Evolutionary conservation across 176 grass and related monocot species (phyloP).

Genomic region (Eleusine indica): DNA sequence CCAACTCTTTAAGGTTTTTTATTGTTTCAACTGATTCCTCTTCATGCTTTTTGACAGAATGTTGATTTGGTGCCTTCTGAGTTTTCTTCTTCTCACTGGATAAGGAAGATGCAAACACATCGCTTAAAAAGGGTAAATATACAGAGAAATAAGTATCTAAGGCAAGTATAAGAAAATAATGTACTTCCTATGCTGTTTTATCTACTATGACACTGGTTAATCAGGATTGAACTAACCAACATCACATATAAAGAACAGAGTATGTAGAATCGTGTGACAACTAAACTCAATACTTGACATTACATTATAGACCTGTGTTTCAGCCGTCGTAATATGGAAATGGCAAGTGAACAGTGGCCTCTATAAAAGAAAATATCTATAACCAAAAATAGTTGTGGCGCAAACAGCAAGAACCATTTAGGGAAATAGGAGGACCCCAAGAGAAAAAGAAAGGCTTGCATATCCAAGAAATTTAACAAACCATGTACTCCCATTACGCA

Average conservation of each 20-base stretch:
- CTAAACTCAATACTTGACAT: not conserved
- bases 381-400: not conserved
- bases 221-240: not conserved
- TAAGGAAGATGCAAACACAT: conserved; percentile 16
- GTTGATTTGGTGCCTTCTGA: conserved; percentile 44
- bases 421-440: not conserved
- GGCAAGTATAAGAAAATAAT: conserved; percentile 2
- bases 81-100: conserved; percentile 55
- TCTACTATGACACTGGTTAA: not conserved
- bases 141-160: conserved; percentile 5
- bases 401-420: not conserved
- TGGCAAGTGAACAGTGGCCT: not conserved
- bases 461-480: not conserved
- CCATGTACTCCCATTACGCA: not conserved
- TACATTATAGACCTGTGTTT: not conserved
- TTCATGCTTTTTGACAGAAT: conserved; percentile 42
- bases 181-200: not conserved
- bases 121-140: conserved; percentile 10
- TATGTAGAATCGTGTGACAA: not conserved
- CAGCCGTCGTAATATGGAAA: not conserved
- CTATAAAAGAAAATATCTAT: not conserved
- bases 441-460: not conserved
- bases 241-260: not conserved
- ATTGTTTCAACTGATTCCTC: conserved; percentile 43
- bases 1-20: conserved; percentile 50